A percentile compares a stretch with the other conserved stretches of the same genome.
Conservation (phyloP, 2,329 filamentous ascomycete species). For the Aureobasidium sp. region DNA sequence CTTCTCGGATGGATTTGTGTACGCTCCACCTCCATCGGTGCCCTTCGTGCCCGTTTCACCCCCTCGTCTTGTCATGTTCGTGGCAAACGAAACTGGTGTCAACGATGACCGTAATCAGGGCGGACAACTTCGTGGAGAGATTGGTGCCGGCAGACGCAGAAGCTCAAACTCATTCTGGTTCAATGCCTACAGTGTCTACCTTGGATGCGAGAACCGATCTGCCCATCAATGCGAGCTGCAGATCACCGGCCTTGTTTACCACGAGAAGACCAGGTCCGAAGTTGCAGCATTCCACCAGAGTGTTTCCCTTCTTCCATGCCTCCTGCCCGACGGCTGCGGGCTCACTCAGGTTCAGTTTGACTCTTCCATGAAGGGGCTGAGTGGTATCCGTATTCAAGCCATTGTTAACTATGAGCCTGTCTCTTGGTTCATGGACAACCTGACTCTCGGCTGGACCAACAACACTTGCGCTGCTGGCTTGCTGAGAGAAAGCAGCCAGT, state of each 20-base stretch:
- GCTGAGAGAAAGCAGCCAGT: conserved; percentile 67
- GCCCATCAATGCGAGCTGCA: conserved; percentile 33
- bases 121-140: conserved; percentile 33
- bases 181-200: conserved; percentile 36
- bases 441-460: conserved; percentile 41
- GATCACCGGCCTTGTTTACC: conserved; percentile 38
- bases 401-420: conserved; percentile 27
- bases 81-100: conserved; percentile 27
- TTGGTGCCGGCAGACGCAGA: conserved; percentile 37
- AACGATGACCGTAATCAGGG: conserved; percentile 25
- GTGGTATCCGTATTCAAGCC: conserved; percentile 41
- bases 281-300: conserved; percentile 27
- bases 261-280: conserved; percentile 26
- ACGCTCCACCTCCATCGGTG: conserved; percentile 36
- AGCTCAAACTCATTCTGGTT: conserved; percentile 41
- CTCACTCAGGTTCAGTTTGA: conserved; percentile 36
- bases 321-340: conserved; percentile 31
- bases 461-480: conserved; percentile 47
- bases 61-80: conserved; percentile 40
- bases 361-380: conserved; percentile 32
- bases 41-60: conserved; percentile 37
- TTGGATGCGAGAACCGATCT: conserved; percentile 39
- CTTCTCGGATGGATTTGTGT: conserved; percentile 43
- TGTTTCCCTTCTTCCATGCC: conserved; percentile 35
- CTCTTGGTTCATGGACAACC: conserved; percentile 41